These are phyloP conservation scores for Umbilicus rupestris DNA, from an alignment of 164 flowering plant genomes.

Conservation along the genomic window DNA sequence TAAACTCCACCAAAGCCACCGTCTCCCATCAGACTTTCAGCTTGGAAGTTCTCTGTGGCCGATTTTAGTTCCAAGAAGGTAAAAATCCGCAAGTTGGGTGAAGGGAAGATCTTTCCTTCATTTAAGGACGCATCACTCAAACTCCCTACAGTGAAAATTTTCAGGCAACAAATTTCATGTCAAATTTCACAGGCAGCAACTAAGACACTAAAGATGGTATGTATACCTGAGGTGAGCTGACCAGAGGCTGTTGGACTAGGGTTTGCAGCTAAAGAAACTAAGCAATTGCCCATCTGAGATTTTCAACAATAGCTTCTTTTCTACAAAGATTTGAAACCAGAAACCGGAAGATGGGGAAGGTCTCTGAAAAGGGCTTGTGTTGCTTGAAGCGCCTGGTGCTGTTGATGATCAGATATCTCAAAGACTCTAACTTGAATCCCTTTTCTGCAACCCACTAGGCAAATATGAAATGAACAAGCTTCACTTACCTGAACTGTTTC, in stretches of 20 bases:
- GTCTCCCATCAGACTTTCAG: conserved; percentile 47
- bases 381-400: too few species aligned
- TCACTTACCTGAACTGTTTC: background rate
- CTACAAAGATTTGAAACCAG: background rate
- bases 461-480: background rate
- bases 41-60: conserved; percentile 47
- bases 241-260: background rate
- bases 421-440: too few species aligned
- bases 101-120: conserved; percentile 32
- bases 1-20: conserved; percentile 64
- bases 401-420: too few species aligned
- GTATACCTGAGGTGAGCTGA: conserved; percentile 3
- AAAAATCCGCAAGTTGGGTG: conserved; percentile 38
- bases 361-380: too few species aligned
- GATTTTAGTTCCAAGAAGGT: conserved; percentile 32
- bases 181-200: background rate
- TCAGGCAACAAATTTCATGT: background rate
- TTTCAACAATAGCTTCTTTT: background rate
- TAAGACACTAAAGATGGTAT: background rate
- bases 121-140: conserved; percentile 22
- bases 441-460: background rate
- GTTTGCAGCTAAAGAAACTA: background rate
- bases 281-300: background rate
- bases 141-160: conserved; percentile 28
- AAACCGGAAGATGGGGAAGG: background rate